A percentile compares a stretch with the other conserved stretches of the same genome.
These are phyloP conservation scores for Hymenoscyphus fructigenus DNA, from an alignment of 2,329 filamentous ascomycete genomes.

Conservation along the genomic window DNA sequence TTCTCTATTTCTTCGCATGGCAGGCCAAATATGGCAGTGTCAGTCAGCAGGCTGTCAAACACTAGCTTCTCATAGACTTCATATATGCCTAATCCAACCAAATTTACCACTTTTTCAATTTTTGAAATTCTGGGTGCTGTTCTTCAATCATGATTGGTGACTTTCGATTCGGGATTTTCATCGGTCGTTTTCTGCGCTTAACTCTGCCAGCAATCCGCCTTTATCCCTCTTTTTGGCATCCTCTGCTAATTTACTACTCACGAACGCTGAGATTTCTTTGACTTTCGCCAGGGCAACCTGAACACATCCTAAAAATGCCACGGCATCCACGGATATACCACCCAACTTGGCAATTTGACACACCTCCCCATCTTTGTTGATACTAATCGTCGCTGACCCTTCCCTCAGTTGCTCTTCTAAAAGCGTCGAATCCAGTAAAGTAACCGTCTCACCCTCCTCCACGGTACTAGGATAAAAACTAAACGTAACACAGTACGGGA, in stretches of 20 bases:
- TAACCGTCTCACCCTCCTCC: constrained; percentile 66
- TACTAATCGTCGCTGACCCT: constrained; percentile 73
- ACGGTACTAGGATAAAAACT: constrained; percentile 64
- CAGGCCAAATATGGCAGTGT: constrained; percentile 94
- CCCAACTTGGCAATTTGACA: constrained; percentile 75
- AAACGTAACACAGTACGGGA: constrained; percentile 88
- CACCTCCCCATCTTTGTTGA: constrained; percentile 37
- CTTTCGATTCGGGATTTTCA: not conserved
- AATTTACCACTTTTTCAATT: not conserved
- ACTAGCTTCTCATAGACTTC: constrained; percentile 9
- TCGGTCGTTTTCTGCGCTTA: constrained; percentile 82
- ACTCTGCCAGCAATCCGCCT: constrained; percentile 75
- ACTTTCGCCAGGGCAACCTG: constrained; percentile 74
- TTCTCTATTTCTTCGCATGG: constrained; percentile 98
- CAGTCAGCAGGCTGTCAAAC: constrained; percentile 40
- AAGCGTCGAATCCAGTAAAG: constrained; percentile 69
- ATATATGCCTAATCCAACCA: not conserved
- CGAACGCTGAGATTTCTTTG: constrained; percentile 72
- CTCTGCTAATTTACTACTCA: constrained; percentile 72
- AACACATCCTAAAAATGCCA: constrained; percentile 74
- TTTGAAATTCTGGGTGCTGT: not conserved
- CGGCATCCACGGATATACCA: constrained; percentile 77
- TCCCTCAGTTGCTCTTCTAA: constrained; percentile 75
- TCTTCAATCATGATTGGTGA: constrained; percentile 4
- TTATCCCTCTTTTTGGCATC: constrained; percentile 77